phyloP scores from a whole-genome alignment of 2,329 filamentous ascomycete genomes.

The Monascus ruber region DNA sequence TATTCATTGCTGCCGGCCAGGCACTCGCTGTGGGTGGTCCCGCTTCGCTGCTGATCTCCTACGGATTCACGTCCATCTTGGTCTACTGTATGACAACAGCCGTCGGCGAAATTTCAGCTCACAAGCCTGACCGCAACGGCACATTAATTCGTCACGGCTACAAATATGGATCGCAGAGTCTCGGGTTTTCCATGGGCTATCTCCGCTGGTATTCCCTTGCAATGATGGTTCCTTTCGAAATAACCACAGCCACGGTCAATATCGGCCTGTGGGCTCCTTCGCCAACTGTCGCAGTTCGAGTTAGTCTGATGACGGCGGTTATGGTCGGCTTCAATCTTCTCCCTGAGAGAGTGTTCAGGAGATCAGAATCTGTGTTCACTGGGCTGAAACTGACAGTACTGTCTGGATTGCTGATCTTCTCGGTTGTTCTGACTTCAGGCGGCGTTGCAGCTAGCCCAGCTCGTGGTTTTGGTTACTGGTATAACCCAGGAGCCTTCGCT shows the following conservation, averaged over 20 bases:
- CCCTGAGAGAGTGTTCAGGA: slow-evolving; percentile 38
- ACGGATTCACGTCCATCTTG: slow-evolving; percentile 36
- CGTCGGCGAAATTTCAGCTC: slow-evolving; percentile 27
- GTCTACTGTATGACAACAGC: slow-evolving; percentile 38
- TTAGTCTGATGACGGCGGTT: slow-evolving; percentile 46
- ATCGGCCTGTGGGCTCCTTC: slow-evolving; percentile 47
- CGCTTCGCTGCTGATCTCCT: slow-evolving; percentile 41
- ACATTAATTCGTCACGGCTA: slow-evolving; percentile 30
- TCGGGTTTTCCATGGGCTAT: slow-evolving; percentile 28
- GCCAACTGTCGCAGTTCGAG: slow-evolving; percentile 29
- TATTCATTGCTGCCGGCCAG: slow-evolving; percentile 44
- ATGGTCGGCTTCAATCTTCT: slow-evolving; percentile 41
- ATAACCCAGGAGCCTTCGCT: slow-evolving; percentile 37
- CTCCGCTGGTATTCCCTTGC: slow-evolving; percentile 37
- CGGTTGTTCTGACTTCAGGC: slow-evolving; percentile 42
- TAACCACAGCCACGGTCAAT: slow-evolving; percentile 53
- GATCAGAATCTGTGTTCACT: slow-evolving; percentile 40
- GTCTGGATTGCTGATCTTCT: slow-evolving; percentile 37
- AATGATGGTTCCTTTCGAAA: slow-evolving; percentile 44
- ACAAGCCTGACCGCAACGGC: slow-evolving; percentile 26
- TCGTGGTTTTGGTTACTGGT: slow-evolving; percentile 42
- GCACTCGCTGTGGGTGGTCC: slow-evolving; percentile 43
- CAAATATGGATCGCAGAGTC: slow-evolving; percentile 26
- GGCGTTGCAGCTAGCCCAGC: slow-evolving; percentile 37
- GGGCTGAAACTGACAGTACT: slow-evolving; percentile 39